Base-by-base conservation (phyloP, 140 eudicot species). In the Ambrosia hybrid region DNA sequence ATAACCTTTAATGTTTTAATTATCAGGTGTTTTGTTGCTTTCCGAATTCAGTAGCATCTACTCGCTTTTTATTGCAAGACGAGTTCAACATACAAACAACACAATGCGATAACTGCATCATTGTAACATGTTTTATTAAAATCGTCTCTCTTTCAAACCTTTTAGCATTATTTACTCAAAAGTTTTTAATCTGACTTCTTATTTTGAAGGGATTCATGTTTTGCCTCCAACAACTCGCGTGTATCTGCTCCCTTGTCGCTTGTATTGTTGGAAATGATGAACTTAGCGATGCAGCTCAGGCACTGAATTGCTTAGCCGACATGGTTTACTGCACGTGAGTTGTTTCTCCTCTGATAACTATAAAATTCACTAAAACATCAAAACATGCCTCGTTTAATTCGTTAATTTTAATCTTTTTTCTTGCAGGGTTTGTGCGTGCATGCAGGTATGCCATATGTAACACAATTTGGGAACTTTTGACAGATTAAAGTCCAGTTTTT, bases 41-140 rank as follows among this genome's bases (percentile, higher is more conserved):
- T 79, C 90, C 85, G 60, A 94, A 88, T 75, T 94, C 99, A 0
- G 99, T 94, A 14, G 99, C 99, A 67, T 95, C 97, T 4, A 95
- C 99, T 36, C 91, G 97, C 56, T 94, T 94, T 69, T 52, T 94
- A 83, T 74, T 94, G 86, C 99, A 94, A 82, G 99, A 95, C 78
- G 92, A 95, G 73, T 95, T 90, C 83, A 86, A 95, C 85, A 86
- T 95, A 60, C 99, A 95, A 79, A 95, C 99, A 51, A 91, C 99
- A 4, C 84, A 85, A 79, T 95, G 99, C 79, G 99, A 94, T 77
- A 94, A 94, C 74, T 94, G 99, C 95, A 94, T 94, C 70, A 91
- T 94, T 78, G 99, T 94, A 94, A 74, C 70, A 36, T 75, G 3
- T 37, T 36, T 17, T 14, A 64, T 13, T 0, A 26, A 55, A 33